Base-by-base conservation (phyloP, 306 rosid genomes). In the Inga laurina region DNA sequence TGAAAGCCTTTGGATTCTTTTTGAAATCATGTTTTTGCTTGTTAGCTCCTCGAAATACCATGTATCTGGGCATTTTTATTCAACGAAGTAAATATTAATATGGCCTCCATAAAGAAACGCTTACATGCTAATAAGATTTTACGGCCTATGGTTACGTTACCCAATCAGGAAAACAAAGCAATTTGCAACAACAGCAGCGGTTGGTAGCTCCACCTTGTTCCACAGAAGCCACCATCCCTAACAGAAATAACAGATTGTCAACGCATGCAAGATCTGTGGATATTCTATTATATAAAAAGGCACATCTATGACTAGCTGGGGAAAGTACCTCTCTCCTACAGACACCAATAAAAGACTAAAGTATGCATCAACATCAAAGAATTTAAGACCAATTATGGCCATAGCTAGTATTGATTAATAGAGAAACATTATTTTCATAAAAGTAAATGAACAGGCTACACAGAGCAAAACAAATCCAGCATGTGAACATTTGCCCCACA, bases 221-320 rank as follows among this genome's bases (percentile, higher is more conserved):
- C 79, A 80, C 87, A 97, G 81, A 80, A 97, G 97, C 98, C 98
- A 94, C 99, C 98, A 97, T 30, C 97, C 98, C 97, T 97, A 68
- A 70, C 77, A 88, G 79, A 75, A 85, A 82, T 62, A 62, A 85
- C 67, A 82, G 46, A 74, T 45, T 52, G 72, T 81, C 68, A 88
- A 77, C 22, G 51, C 67, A 77, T 19, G 74, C 30, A 86, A 62
- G 52, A 76, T 43, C 74, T 2, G 77, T 8, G 75, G 44, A 70
- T 51, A 67, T 35, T 57, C 57, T 39, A 75, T n/a, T 43, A 43
- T 43, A 71, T 79, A 45, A 22, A 52, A 59, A 80, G 10, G 49
- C 71, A 75, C 49, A 84, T 84, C 71, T 37, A 52, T 56, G 65
- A 72, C 56, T 65, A 83, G 44, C 48, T 34, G 46, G n/a, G 65